These are phyloP conservation scores for Conidiobolus incongruus DNA, from an alignment of 371 early-diverging fungal species.

Conservation along the genomic window DNA sequence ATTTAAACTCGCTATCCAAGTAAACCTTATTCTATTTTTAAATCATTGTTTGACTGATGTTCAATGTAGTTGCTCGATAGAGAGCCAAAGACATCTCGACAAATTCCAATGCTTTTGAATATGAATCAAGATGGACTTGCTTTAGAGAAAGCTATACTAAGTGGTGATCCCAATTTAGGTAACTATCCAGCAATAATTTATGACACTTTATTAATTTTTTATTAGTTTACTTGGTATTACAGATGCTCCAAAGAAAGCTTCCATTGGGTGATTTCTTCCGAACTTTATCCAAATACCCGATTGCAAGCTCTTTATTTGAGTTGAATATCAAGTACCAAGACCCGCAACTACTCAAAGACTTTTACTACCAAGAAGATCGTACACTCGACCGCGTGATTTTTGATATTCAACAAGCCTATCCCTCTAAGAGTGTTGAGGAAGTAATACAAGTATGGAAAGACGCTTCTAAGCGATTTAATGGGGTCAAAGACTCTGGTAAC, in stretches of 20 bases:
- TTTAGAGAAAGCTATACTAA: conserved; percentile 71
- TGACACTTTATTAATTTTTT: background rate
- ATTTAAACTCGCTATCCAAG: conserved; percentile 66
- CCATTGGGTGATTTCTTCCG: conserved; percentile 76
- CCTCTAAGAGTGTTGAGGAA: conserved; percentile 8
- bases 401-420: conserved; percentile 28
- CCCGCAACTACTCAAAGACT: conserved; percentile 56
- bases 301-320: conserved; percentile 64
- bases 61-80: conserved; percentile 49
- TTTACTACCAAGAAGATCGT: conserved; percentile 89
- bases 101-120: conserved; percentile 79
- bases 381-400: conserved; percentile 46
- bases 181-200: conserved; percentile 2
- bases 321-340: conserved; percentile 57
- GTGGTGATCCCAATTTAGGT: conserved; percentile 87
- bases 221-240: conserved; percentile 67
- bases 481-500: background rate
- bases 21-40: conserved; percentile 8
- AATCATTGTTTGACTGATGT: background rate
- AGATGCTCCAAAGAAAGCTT: conserved; percentile 66
- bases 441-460: background rate
- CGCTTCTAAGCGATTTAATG: background rate
- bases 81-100: conserved; percentile 82
- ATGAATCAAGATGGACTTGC: conserved; percentile 82
- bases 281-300: conserved; percentile 47